phyloP scores from a whole-genome alignment of 495 filamentous ascomycete genomes.

The Xylaria venustula region DNA sequence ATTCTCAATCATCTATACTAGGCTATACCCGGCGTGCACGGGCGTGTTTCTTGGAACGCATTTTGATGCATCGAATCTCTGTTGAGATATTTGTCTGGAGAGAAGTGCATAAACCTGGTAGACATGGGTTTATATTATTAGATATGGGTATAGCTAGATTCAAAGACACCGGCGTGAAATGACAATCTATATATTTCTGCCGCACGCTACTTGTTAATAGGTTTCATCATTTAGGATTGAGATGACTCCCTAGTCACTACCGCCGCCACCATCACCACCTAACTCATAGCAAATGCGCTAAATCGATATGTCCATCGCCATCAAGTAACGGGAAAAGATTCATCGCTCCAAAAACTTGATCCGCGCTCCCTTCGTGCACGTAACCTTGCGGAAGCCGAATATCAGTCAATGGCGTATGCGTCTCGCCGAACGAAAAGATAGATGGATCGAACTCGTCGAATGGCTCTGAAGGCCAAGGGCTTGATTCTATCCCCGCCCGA shows the following conservation, averaged over 20 bases:
- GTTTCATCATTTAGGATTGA: too few relatives aligned
- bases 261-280: background rate
- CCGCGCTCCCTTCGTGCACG: slow-evolving; percentile 21
- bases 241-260: background rate
- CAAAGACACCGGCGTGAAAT: background rate
- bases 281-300: slow-evolving; percentile 39
- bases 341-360: slow-evolving; percentile 40
- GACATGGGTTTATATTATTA: background rate
- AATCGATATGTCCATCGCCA: slow-evolving; percentile 42
- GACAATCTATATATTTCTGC: too few relatives aligned
- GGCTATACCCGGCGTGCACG: too few relatives aligned
- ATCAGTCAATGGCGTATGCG: slow-evolving; percentile 15
- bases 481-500: background rate
- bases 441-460: slow-evolving; percentile 28
- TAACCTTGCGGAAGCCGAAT: slow-evolving; percentile 4
- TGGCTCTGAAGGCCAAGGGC: slow-evolving; percentile 10
- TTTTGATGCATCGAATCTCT: too few relatives aligned
- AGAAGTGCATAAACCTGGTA: background rate
- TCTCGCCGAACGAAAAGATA: slow-evolving; percentile 22
- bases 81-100: too few relatives aligned
- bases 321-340: slow-evolving; percentile 46
- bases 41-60: too few relatives aligned
- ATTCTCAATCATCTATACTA: too few relatives aligned
- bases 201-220: too few relatives aligned
- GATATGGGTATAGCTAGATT: background rate